Conservation (phyloP, 208 protist genomes). For the Leishmania martiniquensis region DNA sequence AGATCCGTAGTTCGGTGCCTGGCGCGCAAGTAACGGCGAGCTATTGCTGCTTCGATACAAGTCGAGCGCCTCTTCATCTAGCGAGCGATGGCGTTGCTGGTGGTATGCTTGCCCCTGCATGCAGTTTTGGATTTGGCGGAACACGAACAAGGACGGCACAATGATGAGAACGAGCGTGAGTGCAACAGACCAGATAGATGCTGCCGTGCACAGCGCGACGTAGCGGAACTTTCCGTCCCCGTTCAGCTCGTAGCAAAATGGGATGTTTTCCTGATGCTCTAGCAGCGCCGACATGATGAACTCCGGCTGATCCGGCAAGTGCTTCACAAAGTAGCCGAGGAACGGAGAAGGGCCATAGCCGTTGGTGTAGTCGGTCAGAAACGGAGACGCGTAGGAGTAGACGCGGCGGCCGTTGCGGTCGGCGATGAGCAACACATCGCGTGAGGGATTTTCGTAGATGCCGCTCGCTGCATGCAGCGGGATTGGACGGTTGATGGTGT, state of each 20-base stretch:
- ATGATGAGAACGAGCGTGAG: slow-evolving; percentile 41
- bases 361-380: slow-evolving; percentile 40
- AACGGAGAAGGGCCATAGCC: slow-evolving; percentile 49
- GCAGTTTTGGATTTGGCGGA: slow-evolving; percentile 31
- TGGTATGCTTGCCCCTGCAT: slow-evolving; percentile 8
- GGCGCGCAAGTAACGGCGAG: slow-evolving; percentile 20
- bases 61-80: neutral
- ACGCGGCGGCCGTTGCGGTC: slow-evolving; percentile 81
- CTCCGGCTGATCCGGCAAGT: slow-evolving; percentile 87
- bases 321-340: slow-evolving; percentile 69
- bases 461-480: slow-evolving; percentile 72
- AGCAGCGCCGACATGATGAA: slow-evolving; percentile 76
- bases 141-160: slow-evolving; percentile 34
- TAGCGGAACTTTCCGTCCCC: slow-evolving; percentile 73
- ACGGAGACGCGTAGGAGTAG: slow-evolving; percentile 72
- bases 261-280: slow-evolving; percentile 80
- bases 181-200: slow-evolving; percentile 65
- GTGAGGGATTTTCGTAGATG: slow-evolving; percentile 83
- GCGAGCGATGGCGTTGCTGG: slow-evolving; percentile 5
- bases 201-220: slow-evolving; percentile 79
- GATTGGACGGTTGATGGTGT: slow-evolving; percentile 46
- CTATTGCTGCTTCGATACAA: slow-evolving; percentile 10
- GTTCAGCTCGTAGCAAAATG: slow-evolving; percentile 88
- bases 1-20: slow-evolving; percentile 33
- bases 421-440: slow-evolving; percentile 73